A percentile compares a stretch with the other conserved stretches of the same genome.
Evolutionary conservation across 768 basidiomycete species (phyloP).

Genomic region (Mycena belliarum): DNA sequence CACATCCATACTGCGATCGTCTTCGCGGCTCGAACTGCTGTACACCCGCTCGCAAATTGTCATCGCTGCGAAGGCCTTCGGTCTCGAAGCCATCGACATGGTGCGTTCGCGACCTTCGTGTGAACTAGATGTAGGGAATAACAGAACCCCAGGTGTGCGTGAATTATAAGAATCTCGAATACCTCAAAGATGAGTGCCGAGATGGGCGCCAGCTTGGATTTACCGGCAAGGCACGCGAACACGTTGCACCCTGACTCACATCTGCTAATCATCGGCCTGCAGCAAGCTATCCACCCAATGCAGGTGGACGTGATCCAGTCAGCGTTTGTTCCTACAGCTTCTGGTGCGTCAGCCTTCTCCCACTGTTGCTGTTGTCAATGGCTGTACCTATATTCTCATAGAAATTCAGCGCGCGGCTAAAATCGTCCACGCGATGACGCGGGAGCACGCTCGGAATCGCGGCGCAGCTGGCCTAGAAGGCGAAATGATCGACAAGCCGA

Average conservation of each 20-base stretch:
- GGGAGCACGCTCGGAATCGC: conserved; percentile 36
- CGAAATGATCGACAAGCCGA: conserved; percentile 73
- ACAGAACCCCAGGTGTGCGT: conserved; percentile 67
- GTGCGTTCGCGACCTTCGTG: conserved; percentile 37
- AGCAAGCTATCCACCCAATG: conserved; percentile 95
- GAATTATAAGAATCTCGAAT: conserved; percentile 74
- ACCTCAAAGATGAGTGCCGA: conserved; percentile 69
- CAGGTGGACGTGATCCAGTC: conserved; percentile 79
- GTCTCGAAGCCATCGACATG: conserved; percentile 89
- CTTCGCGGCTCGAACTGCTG: conserved; percentile 73
- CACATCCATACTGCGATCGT: conserved; percentile 76
- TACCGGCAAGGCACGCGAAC: conserved; percentile 72
- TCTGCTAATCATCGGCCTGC: not conserved
- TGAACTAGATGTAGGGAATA: not conserved
- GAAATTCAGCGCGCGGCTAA: conserved; percentile 62
- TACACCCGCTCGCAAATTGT: conserved; percentile 84
- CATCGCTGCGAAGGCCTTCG: conserved; percentile 80
- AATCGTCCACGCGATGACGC: conserved; percentile 54
- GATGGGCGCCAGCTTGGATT: conserved; percentile 86
- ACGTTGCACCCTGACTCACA: not conserved
- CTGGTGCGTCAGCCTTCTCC: conserved; percentile 49
- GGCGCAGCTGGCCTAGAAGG: conserved; percentile 63
- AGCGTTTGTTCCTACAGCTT: conserved; percentile 72
- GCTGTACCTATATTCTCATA: conserved; percentile 23
- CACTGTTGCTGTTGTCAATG: no score